Evolutionary conservation across 73 alveolate genomes (phyloP), one percentile per base, ranked within the genome.

Genomic region (Uronychia setigera): DNA sequence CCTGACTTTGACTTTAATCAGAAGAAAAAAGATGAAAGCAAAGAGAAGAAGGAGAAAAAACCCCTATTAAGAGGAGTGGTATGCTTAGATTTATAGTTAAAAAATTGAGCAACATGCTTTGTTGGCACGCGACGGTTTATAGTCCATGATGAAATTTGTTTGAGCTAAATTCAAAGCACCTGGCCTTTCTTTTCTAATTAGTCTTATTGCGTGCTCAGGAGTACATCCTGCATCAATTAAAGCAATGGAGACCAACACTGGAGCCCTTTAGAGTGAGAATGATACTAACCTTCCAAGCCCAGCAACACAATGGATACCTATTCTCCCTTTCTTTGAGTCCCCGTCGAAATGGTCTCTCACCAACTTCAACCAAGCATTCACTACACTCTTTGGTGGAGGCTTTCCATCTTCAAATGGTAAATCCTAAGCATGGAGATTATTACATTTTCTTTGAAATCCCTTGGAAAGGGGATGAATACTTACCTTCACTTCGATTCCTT

Each of bases 281-380:
- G 5, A 46, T 11, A 46, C 67, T 46, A 46, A n/a, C 78, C 96
- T 58, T 35, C 96, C 96, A 14, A 91, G 82, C 19, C 96, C 96
- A 25, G 96, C 92, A n/a, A 91, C 77, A 60, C 96, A 91, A 57
- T 91, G 96, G 0, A 91, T 92, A 19, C 91, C 96, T 9, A 91
- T 87, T 27, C 90, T 79, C 60, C 88, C 80, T 32, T 58, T 60
- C 9, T 58, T 80, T 26, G 1, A 33, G 29, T 79, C 29, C 60
- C 30, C n/a, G 28, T 27, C 30, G 60, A 86, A 90, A 59, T 57
- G 46, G 1, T 84, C 85, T 35, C 80, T 88, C 0, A 91, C 93
- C 14, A 74, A 0, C 1, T 31, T 76, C 26, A 82, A 31, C 92
- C 93, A 91, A 35, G 82, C 29, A n/a, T 76, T 76, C 0, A 91